Base-by-base conservation (phyloP, 2,329 filamentous ascomycete genomes). In the Xylaria sp. region DNA sequence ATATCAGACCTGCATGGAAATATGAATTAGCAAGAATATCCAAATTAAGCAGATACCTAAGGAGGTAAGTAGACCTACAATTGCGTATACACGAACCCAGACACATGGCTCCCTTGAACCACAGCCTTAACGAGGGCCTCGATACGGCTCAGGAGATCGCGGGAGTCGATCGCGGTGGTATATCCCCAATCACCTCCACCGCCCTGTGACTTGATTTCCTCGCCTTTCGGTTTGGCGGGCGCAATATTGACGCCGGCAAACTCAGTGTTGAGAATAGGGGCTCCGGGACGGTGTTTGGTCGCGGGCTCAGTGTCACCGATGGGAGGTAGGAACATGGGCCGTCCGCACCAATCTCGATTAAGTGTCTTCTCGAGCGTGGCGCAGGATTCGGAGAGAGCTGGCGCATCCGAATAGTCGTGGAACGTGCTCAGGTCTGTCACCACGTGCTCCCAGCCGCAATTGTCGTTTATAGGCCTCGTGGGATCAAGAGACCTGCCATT, bases 371-470 rank as follows among this genome's bases (percentile, higher is more conserved):
- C 80, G 34, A 90, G 78, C 2, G 80, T 84, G 0, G 81, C 79
- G 74, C 88, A 91, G 1, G 86, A 87, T 67, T 84, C 80, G 5
- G 84, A 81, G 7, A 92, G 83, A 25, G 84, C 85, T 0, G 85
- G 81, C 0, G 82, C 87, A 73, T 91, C 89, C 20, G 83, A 82
- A 76, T 92, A 92, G 77, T 92, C 89, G 76, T 92, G 90, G 81
- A 90, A 92, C 0, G 90, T 91, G 28, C 87, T 88, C 1, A 92
- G 80, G 72, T 92, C 90, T 0, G 87, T 90, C 12, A 83, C 73
- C 6, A 91, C 89, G 71, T 91, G 89, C 75, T 92, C 89, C 90
- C 90, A 92, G 41, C 90, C 90, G 72, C 90, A 92, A 78, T 92
- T 92, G 77, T 92, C 90, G 74, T 92, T 92, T 75, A 92, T 84